These are phyloP conservation scores for Hypoxylon sp. DNA, from an alignment of 2,329 filamentous ascomycete genomes.

Conservation along the genomic window DNA sequence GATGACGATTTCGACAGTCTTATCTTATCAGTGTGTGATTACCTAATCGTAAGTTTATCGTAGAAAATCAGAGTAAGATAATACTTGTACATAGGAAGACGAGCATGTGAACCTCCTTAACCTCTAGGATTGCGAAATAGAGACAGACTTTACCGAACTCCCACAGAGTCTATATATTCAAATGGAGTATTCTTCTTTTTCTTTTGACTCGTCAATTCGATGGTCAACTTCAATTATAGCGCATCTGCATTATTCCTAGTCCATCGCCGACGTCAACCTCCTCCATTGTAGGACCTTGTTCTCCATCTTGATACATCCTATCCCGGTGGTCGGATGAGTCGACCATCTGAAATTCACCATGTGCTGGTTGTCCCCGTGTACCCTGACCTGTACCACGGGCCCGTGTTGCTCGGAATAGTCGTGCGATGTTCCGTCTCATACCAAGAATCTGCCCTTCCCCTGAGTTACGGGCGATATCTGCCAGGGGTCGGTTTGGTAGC, in stretches of 20 bases:
- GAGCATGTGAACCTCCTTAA: not conserved
- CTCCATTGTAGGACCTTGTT: not conserved
- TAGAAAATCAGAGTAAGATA: too few relatives aligned
- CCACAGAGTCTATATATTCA: not conserved
- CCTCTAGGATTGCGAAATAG: too few relatives aligned
- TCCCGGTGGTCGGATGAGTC: constrained; percentile 1
- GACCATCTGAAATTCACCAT: not conserved
- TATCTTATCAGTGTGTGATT: constrained; percentile 8
- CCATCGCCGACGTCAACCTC: constrained; percentile 32
- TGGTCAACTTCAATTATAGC: not conserved
- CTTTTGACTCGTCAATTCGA: not conserved
- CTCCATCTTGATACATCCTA: not conserved
- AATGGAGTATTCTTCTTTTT: not conserved
- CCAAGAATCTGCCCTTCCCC: constrained; percentile 43
- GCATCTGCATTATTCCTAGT: constrained; percentile 18
- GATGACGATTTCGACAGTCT: not conserved
- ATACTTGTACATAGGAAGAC: too few relatives aligned
- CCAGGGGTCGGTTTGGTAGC: constrained; percentile 40
- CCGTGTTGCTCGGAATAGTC: constrained; percentile 27
- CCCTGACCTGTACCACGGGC: not conserved
- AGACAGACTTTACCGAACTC: too few relatives aligned
- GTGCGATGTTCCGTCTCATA: constrained; percentile 38
- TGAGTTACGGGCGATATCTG: constrained; percentile 44
- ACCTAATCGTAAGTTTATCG: not conserved
- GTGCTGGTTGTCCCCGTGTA: constrained; percentile 4